Evolutionary conservation across 1,139 yeast species (phyloP).

Genomic region (Hemisphaericaspora subhashii): DNA sequence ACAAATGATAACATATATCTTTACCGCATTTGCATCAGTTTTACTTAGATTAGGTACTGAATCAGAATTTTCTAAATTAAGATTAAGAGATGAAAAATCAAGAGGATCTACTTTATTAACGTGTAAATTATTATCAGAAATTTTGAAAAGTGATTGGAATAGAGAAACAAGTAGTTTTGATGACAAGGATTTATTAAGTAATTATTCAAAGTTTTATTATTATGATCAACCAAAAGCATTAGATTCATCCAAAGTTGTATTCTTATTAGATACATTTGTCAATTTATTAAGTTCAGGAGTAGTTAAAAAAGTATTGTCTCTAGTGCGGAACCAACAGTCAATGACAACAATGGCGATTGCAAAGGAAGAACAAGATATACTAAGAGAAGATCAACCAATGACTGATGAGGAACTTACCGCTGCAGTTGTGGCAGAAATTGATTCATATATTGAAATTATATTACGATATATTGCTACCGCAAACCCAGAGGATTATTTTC

Average conservation of each 20-base stretch:
- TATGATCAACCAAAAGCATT: conserved; percentile 24
- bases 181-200: conserved; percentile 20
- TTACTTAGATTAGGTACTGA: conserved; percentile 31
- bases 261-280: conserved; percentile 22
- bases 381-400: conserved; percentile 13
- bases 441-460: conserved; percentile 43
- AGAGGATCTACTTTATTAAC: conserved; percentile 35
- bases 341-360: conserved; percentile 13
- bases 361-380: conserved; percentile 10
- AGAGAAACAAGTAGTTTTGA: conserved; percentile 15
- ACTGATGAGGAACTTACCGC: conserved; percentile 10
- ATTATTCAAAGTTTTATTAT: conserved; percentile 24
- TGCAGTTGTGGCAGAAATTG: conserved; percentile 30
- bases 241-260: conserved; percentile 15
- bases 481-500: conserved; percentile 51
- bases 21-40: conserved; percentile 14
- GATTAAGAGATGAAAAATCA: conserved; percentile 34
- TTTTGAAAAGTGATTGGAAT: conserved; percentile 33
- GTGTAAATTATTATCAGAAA: conserved; percentile 31
- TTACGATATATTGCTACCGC: conserved; percentile 55
- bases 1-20: conserved; percentile 16
- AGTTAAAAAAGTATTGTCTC: conserved; percentile 21
- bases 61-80: conserved; percentile 24
- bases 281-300: conserved; percentile 24
- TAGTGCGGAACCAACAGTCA: conserved; percentile 22